Evolutionary conservation across 345 rosid species (phyloP), one percentile per base, ranked within the genome.

Genomic region (Camelina sativa): DNA sequence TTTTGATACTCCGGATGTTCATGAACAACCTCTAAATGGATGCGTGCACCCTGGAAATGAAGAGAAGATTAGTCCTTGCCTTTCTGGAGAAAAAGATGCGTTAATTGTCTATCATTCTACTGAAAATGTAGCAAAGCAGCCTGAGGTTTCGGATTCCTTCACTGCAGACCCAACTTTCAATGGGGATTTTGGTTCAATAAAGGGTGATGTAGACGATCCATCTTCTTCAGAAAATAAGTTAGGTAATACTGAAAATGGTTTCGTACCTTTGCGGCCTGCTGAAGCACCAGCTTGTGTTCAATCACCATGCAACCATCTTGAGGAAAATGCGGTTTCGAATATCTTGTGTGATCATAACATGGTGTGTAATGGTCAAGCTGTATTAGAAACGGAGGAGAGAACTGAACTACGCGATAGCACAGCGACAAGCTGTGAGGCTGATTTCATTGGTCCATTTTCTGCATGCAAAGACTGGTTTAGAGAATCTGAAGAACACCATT

Each of bases 401-500:
- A 71, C 32, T 59, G 67, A 78, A 53, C 16, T 73, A 54, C 62
- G 57, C 37, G 23, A 46, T 10, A 76, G 23, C 64, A 16, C 67
- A 55, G 75, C 57, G 61, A 72, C 50, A 44, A 65, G 57, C 32
- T 50, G 68, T 74, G 67, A 73, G 59, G 32, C 74, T 73, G 67
- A 34, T 40, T 60, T 41, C 34, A 10, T 23, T 50, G 66, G 62
- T 80, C 58, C 59, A 71, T 64, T 56, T 57, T 48, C 71, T 11
- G 68, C 44, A 7, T 57, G 60, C 54, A 80, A 51, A 23, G 48
- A 59, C 67, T 65, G 43, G 56, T 16, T 50, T 57, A 69, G 71
- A 25, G 80, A 81, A 76, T 46, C 62, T 37, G 87, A 77, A 77
- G 69, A 75, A 72, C 80, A 57, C 15, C 73, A 71, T 41, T 44